Base-by-base conservation (phyloP, 306 rosid species). In the Gleditsia sinensis region DNA sequence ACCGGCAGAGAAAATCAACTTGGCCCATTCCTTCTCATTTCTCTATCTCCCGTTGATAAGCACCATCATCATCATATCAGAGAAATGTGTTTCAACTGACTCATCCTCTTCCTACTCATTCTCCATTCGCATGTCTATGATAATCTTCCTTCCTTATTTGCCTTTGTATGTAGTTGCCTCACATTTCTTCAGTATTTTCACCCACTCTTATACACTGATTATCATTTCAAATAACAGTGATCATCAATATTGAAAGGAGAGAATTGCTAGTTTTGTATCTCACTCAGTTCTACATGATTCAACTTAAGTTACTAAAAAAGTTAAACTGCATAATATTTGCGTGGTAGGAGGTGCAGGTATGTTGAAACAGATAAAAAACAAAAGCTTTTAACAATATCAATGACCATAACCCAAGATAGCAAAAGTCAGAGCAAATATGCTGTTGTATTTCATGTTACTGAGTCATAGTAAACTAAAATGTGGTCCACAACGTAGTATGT, bases 21-120 rank as follows among this genome's bases (percentile, higher is more conserved):
- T 64, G 45, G 72, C 55, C 83, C 83, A 83, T 7, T 78, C 81
- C 51, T 70, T 65, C 50, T 71, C 53, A 34, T 27, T 39, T 66
- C 83, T 74, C 25, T 83, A 83, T 56, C 21, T 57, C 30, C 81
- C 78, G 5, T n/a, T 24, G 9, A 37, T 25, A 20, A 27, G 0
- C 54, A 34, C 34, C 83, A 78, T 78, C 86, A 48, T 83, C 50
- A 27, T 14, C 75, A 78, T 51, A 14, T 83, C 86, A 12, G 30
- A 63, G 62, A 4, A 54, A 32, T 54, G 60, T 5, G 62, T 7
- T 56, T 56, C 37, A 27, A 27, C 7, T 27, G 20, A 4, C 62
- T 56, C 12, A 12, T 54, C 17, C 9, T 54, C 19, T 54, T 11
- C 19, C 0, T 12, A 23, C 17, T 54, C 7, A 24, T 54, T n/a